Base-by-base conservation (phyloP, 306 rosid species). In the Dalbergia oliveri region DNA sequence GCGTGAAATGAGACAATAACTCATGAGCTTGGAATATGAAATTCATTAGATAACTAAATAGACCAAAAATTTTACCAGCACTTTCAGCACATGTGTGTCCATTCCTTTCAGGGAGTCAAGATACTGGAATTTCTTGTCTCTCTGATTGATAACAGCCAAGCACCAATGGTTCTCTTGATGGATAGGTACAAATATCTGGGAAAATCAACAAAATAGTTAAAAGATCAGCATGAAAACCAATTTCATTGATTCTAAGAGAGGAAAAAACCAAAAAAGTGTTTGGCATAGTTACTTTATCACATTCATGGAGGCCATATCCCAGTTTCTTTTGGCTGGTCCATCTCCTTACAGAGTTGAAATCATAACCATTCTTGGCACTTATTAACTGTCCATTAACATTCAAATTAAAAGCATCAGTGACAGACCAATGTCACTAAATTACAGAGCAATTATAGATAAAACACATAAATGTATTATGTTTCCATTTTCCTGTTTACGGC, bases 111-210 rank as follows among this genome's bases (percentile, higher is more conserved):
- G 87, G 3, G 99, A 95, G 82, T 95, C 99, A 76, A 95, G 94
- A 85, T 91, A 91, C 85, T 95, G 99, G 43, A 95, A 90, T 79
- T 95, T 95, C 90, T 86, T 75, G 10, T 93, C 99, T 82, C 80
- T 88, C 84, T 87, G 91, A 76, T 91, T 91, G 80, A 95, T 95
- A 75, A 95, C 88, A 62, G 97, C 99, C 85, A 95, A 75, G 77
- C 99, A 93, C 99, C 98, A 95, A 76, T 95, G 99, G 73, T 83
- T 58, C 81, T 87, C 87, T 88, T 81, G 84, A 87, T 95, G 99
- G 58, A 95, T 92, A 68, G 98, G 99, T 64, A 95, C 88, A 76
- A 95, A 93, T 75, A 95, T 91, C 99, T 93, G 87, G 57, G 54
- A 78, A 78, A 19, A 34, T 69, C 31, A 64, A 58, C 50, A 72